These are phyloP conservation scores for Parascedosporium putredinis DNA, from an alignment of 2,329 filamentous ascomycete genomes.

Conservation along the genomic window DNA sequence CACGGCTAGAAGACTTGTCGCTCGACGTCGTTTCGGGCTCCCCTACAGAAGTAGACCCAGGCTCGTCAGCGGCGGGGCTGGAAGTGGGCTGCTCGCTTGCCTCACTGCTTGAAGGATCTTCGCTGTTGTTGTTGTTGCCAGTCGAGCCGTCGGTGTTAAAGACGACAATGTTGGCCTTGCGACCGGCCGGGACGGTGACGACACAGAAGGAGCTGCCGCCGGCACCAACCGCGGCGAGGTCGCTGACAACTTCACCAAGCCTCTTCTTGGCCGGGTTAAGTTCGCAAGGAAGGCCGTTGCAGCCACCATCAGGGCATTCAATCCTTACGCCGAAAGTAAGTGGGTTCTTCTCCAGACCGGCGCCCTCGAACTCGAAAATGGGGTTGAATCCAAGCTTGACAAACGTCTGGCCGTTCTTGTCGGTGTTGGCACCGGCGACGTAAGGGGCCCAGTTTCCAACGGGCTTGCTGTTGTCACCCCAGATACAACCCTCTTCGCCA, in stretches of 20 bases:
- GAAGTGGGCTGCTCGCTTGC: conserved; percentile 18
- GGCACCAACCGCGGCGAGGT: conserved; percentile 45
- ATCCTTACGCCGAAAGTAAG: conserved; percentile 62
- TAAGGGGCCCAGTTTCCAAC: conserved; percentile 70
- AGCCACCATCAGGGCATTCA: conserved; percentile 54
- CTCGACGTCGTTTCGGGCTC: conserved; percentile 10
- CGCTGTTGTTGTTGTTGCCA: conserved; percentile 11
- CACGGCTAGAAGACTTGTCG: conserved; percentile 13
- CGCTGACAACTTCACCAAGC: conserved; percentile 49
- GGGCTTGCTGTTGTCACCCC: conserved; percentile 53
- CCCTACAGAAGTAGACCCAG: conserved; percentile 12
- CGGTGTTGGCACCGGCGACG: conserved; percentile 66
- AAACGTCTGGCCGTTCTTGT: conserved; percentile 53
- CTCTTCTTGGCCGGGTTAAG: conserved; percentile 51
- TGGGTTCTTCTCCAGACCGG: conserved; percentile 41
- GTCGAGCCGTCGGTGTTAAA: conserved; percentile 35
- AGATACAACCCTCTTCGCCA: conserved; percentile 54
- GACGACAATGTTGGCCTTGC: conserved; percentile 57
- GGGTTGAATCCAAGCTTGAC: conserved; percentile 73
- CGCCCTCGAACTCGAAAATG: conserved; percentile 56
- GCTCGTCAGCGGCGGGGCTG: conserved; percentile 19
- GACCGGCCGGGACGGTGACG: conserved; percentile 60
- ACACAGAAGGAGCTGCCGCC: conserved; percentile 65
- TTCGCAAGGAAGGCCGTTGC: conserved; percentile 64
- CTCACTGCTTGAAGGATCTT: conserved; percentile 5